Conservation (phyloP, 495 filamentous ascomycete genomes). For the Neurospora discreta region DNA sequence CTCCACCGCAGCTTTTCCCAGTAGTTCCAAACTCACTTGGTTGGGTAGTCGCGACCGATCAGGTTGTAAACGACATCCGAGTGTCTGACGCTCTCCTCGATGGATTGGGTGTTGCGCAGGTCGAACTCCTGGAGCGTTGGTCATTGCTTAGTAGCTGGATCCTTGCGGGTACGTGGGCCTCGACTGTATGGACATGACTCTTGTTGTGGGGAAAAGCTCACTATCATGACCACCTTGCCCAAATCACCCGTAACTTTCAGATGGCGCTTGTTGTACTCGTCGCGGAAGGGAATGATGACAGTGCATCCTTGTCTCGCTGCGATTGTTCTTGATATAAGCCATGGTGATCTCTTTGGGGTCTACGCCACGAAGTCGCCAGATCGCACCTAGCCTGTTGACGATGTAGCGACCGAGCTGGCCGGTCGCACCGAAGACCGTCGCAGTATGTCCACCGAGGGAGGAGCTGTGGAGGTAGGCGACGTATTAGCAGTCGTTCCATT, state of each 20-base stretch:
- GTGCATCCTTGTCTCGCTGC: slow-evolving; percentile 83
- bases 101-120: slow-evolving; percentile 85
- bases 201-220: slow-evolving; percentile 21
- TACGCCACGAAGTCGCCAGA: not conserved
- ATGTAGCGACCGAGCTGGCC: slow-evolving; percentile 96
- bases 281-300: slow-evolving; percentile 84
- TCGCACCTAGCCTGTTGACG: slow-evolving; percentile 81
- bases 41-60: slow-evolving; percentile 85
- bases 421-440: slow-evolving; percentile 95
- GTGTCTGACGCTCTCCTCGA: slow-evolving; percentile 93
- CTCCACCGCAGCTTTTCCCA: not conserved
- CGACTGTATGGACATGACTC: not conserved
- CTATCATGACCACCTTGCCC: slow-evolving; percentile 76
- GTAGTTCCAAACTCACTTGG: slow-evolving; percentile 54
- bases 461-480: slow-evolving; percentile 7
- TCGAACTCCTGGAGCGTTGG: slow-evolving; percentile 65
- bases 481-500: slow-evolving; percentile 10
- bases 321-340: slow-evolving; percentile 25
- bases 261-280: slow-evolving; percentile 96
- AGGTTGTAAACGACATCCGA: slow-evolving; percentile 97
- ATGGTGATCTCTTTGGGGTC: slow-evolving; percentile 3
- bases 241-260: slow-evolving; percentile 92
- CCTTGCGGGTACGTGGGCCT: not conserved
- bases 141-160: slow-evolving; percentile 9
- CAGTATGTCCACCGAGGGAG: slow-evolving; percentile 66